Evolutionary conservation across 2,329 filamentous ascomycete genomes (phyloP).

Genomic region (Aspergillus brunneoviolaceus): DNA sequence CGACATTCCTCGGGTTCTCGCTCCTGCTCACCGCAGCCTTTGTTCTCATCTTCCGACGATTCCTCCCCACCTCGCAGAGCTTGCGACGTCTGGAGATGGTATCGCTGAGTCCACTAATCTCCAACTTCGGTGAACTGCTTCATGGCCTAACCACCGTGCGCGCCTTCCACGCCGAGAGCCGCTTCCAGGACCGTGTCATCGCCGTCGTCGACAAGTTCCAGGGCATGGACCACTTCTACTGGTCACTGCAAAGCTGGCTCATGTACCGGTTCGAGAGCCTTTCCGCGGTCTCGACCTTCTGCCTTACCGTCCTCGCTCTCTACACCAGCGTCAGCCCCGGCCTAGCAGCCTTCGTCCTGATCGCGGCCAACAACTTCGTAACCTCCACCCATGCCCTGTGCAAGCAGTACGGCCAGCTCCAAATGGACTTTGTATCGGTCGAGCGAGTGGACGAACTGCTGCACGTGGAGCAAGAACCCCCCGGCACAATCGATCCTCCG

Average conservation of each 20-base stretch:
- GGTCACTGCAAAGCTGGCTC: conserved; percentile 83
- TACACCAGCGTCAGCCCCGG: conserved; percentile 74
- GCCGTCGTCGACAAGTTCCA: conserved; percentile 83
- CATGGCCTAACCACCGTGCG: conserved; percentile 84
- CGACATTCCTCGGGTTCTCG: conserved; percentile 72
- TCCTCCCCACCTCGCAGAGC: conserved; percentile 79
- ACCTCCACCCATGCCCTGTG: conserved; percentile 71
- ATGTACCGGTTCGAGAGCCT: conserved; percentile 73
- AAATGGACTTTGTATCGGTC: conserved; percentile 90
- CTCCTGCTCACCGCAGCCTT: conserved; percentile 66
- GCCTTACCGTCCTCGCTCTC: conserved; percentile 71
- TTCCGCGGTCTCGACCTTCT: conserved; percentile 71
- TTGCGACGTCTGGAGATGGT: conserved; percentile 85
- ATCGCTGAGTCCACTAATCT: conserved; percentile 82
- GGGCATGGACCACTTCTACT: conserved; percentile 95
- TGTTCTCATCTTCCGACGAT: conserved; percentile 70
- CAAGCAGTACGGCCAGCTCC: conserved; percentile 75
- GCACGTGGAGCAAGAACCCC: conserved; percentile 71
- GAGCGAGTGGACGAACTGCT: conserved; percentile 82
- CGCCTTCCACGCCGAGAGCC: conserved; percentile 73
- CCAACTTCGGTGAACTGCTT: conserved; percentile 85
- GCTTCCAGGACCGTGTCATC: conserved; percentile 79
- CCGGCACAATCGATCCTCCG: conserved; percentile 66
- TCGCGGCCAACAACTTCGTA: conserved; percentile 66
- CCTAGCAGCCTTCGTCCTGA: conserved; percentile 78